Evolutionary conservation across 2,329 filamentous ascomycete genomes (phyloP).

Genomic region (Grosmannia huntii): DNA sequence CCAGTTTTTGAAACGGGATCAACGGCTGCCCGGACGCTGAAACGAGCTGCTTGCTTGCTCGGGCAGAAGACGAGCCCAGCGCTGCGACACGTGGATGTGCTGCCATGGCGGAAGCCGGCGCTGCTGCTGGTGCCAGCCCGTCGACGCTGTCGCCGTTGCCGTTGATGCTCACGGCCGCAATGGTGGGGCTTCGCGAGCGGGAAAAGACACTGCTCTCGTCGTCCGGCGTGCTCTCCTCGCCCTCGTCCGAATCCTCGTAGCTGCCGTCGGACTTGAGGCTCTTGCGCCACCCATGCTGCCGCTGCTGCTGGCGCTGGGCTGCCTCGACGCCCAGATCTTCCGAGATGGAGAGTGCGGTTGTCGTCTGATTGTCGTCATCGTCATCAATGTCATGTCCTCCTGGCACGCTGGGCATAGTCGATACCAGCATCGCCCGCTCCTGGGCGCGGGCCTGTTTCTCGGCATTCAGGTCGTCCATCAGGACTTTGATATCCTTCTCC

Average conservation of each 20-base stretch:
- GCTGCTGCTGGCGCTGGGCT: slow-evolving; percentile 28
- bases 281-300: slow-evolving; percentile 21
- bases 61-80: slow-evolving; percentile 3
- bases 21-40: slow-evolving; percentile 17
- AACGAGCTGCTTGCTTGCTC: slow-evolving; percentile 6
- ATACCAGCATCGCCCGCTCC: slow-evolving; percentile 20
- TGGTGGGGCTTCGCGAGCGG: slow-evolving; percentile 43
- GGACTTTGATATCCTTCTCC: slow-evolving; percentile 32
- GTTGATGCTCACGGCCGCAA: slow-evolving; percentile 23
- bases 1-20: slow-evolving; percentile 34
- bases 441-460: slow-evolving; percentile 36
- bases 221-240: slow-evolving; percentile 32
- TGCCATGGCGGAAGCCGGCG: slow-evolving; percentile 2
- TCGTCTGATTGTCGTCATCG: slow-evolving; percentile 3
- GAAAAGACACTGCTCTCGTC: slow-evolving; percentile 46
- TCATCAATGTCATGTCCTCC: neutral
- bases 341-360: slow-evolving; percentile 17
- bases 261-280: slow-evolving; percentile 30
- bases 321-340: slow-evolving; percentile 40
- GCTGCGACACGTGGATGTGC: slow-evolving; percentile 11
- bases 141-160: slow-evolving; percentile 7
- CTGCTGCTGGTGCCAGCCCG: slow-evolving; percentile 4
- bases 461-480: slow-evolving; percentile 31
- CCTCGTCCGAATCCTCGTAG: slow-evolving; percentile 30
- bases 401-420: slow-evolving; percentile 6